Base-by-base conservation (phyloP, 164 flowering plant genomes). In the Magnolia changhungtana region DNA sequence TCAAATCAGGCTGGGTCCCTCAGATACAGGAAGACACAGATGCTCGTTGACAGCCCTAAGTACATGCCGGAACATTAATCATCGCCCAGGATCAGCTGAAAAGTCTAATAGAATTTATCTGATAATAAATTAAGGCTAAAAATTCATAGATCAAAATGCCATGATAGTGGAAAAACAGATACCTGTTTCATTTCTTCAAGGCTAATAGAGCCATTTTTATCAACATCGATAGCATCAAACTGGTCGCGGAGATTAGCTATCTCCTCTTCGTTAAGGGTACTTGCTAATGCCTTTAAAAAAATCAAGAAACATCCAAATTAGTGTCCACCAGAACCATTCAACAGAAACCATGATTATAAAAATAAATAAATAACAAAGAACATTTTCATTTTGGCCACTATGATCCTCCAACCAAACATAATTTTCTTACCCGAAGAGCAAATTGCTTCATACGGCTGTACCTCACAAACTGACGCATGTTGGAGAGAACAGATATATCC, bases 121-220 rank as follows among this genome's bases (percentile, higher is more conserved):
- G 45, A 37, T 37, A 5, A 37, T 37, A 37, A 37, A 37, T 5
- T 37, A 37, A 37, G 45, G 45, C 61, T 55, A 16, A 55, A 11
- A 16, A 55, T 55, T 55, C 61, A 55, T 16, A 55, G 61, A 55
- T 55, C 61, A 64, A 64, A n/a, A 64, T n/a, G 24, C 27, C 67
- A 64, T 19, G 67, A 64, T 18, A 64, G n/a, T 11, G 71, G 29
- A 68, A 13, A 64, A 66, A 65, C 27, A 61, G 64, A 71, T 79
- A 92, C 99, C 82, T 90, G 95, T 89, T 93, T 91, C 99, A 96
- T 96, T 86, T 96, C 99, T 79, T 96, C 99, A 77, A 94, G 95
- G 79, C 98, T 96, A 69, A 96, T 96, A 73, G 89, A 74, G 14
- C 99, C 99, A 85, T 86, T 96, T 84, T 89, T 91, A 82, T 96